These are phyloP conservation scores for Yarrowia sp. DNA, from an alignment of 805 yeast genomes.

Conservation along the genomic window DNA sequence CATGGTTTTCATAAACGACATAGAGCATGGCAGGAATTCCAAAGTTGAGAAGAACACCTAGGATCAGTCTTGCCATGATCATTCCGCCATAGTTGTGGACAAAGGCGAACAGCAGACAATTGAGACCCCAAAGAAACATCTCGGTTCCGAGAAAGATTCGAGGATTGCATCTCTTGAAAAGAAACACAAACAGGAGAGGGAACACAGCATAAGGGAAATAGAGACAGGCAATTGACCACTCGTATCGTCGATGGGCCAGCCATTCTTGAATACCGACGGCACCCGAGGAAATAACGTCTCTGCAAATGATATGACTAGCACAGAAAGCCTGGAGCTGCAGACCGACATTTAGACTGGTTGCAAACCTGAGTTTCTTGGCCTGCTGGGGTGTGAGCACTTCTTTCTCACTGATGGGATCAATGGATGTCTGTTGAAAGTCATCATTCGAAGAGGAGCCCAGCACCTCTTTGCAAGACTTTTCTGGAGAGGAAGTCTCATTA, in stretches of 20 bases:
- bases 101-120: constrained; percentile 12
- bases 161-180: constrained; percentile 9
- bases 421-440: background rate
- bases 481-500: background rate
- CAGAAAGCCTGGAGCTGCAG: constrained; percentile 11
- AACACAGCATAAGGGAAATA: constrained; percentile 2
- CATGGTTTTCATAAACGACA: constrained; percentile 4
- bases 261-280: background rate
- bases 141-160: background rate
- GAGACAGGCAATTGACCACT: constrained; percentile 6
- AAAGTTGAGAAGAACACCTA: constrained; percentile 15
- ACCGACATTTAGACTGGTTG: background rate
- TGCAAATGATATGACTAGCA: constrained; percentile 6
- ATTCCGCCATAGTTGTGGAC: constrained; percentile 5
- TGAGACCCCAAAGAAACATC: constrained; percentile 20
- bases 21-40: constrained; percentile 3
- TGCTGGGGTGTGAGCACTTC: background rate
- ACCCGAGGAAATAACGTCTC: constrained; percentile 7
- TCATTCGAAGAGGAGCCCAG: background rate
- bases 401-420: constrained; percentile 1
- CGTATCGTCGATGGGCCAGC: background rate
- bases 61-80: constrained; percentile 5
- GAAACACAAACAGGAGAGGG: background rate
- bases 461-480: background rate
- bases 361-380: constrained; percentile 7